A percentile compares a stretch with the other conserved stretches of the same genome.
These are phyloP conservation scores for Geotrichum phurueaensis DNA, from an alignment of 1,139 yeast genomes.

Conservation along the genomic window DNA sequence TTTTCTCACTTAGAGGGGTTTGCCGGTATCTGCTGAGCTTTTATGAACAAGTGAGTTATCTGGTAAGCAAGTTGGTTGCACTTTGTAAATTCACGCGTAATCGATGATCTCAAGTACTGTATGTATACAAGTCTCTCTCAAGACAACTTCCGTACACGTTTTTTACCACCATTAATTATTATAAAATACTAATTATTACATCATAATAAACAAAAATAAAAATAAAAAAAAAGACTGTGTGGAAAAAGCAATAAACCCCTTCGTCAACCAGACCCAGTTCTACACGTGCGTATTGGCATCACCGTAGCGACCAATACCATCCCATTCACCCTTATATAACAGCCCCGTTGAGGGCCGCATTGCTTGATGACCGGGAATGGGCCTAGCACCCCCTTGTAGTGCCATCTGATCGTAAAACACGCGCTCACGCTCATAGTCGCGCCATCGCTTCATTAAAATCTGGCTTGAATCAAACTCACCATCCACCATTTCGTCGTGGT, in stretches of 20 bases:
- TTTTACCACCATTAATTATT: too few relatives aligned
- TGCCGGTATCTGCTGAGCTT: too few relatives aligned
- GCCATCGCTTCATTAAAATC: conserved; percentile 88
- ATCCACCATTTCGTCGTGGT: conserved; percentile 67
- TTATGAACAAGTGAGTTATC: too few relatives aligned
- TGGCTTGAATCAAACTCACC: conserved; percentile 83
- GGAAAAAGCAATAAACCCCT: background rate
- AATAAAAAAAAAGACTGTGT: background rate
- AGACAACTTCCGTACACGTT: too few relatives aligned
- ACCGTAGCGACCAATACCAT: background rate
- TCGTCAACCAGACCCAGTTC: background rate
- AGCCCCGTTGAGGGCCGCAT: background rate
- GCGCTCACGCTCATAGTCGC: conserved; percentile 74
- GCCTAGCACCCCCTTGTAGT: background rate
- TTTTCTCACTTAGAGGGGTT: too few relatives aligned
- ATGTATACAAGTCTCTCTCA: too few relatives aligned
- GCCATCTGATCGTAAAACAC: background rate
- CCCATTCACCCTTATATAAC: background rate
- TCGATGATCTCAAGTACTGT: too few relatives aligned
- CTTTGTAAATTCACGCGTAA: too few relatives aligned
- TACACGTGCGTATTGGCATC: background rate
- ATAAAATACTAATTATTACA: too few relatives aligned
- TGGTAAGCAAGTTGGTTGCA: too few relatives aligned
- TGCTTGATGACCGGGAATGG: background rate
- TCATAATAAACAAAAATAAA: too few relatives aligned